Percentiles rank a stretch among this genome's conserved stretches.
Evolutionary conservation across 1,284 basidiomycete species (phyloP).

Genomic region (Xerocomus minutiporus): DNA sequence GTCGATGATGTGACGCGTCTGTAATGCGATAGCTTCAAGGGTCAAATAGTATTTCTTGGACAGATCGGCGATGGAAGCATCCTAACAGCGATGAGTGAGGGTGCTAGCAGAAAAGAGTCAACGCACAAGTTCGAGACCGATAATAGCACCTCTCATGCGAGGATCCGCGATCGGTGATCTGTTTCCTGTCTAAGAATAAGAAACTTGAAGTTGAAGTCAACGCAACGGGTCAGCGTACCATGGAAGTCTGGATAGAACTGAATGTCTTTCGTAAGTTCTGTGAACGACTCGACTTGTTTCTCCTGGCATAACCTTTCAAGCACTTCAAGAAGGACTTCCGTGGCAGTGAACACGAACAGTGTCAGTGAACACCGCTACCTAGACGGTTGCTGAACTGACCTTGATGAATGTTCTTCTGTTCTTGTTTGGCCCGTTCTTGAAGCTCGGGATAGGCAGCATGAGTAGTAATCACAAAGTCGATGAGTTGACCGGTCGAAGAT

Average conservation of each 20-base stretch:
- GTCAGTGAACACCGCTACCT: not conserved
- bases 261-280: slow-evolving; percentile 85
- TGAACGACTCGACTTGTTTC: slow-evolving; percentile 54
- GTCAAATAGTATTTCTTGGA: slow-evolving; percentile 90
- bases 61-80: slow-evolving; percentile 75
- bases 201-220: not conserved
- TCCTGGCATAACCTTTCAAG: slow-evolving; percentile 67
- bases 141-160: slow-evolving; percentile 87
- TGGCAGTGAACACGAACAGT: slow-evolving; percentile 15
- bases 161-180: slow-evolving; percentile 94
- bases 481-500: slow-evolving; percentile 96
- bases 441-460: slow-evolving; percentile 81
- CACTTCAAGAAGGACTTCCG: slow-evolving; percentile 66
- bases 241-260: slow-evolving; percentile 95
- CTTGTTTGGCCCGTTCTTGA: slow-evolving; percentile 50
- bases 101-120: not conserved
- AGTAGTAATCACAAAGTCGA: slow-evolving; percentile 92
- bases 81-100: slow-evolving; percentile 37
- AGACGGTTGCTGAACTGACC: slow-evolving; percentile 36
- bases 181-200: slow-evolving; percentile 58
- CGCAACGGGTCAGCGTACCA: slow-evolving; percentile 38
- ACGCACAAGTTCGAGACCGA: slow-evolving; percentile 75
- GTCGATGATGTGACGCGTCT: slow-evolving; percentile 93
- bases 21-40: slow-evolving; percentile 91
- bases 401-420: slow-evolving; percentile 54